These are phyloP conservation scores for Pyrenula aspistea DNA, from an alignment of 495 filamentous ascomycete species.

Conservation along the genomic window DNA sequence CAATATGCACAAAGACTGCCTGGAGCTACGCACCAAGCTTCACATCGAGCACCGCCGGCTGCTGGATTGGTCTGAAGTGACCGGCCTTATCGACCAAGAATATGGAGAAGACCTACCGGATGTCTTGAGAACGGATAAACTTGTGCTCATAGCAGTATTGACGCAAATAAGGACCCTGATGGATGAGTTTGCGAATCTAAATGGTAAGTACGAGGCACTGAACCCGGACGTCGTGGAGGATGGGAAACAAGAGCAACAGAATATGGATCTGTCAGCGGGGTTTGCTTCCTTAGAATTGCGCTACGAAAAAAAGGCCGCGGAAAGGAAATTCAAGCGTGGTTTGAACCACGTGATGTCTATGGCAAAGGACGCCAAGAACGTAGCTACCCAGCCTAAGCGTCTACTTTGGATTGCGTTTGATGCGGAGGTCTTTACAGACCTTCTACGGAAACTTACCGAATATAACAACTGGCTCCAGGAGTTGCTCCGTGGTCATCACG, in stretches of 20 bases:
- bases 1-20: conserved; percentile 6
- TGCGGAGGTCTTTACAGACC: conserved; percentile 3
- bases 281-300: conserved; percentile 1
- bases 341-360: conserved; percentile 1
- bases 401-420: conserved; percentile 7
- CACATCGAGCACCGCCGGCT: conserved; percentile 7
- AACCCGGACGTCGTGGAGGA: neutral
- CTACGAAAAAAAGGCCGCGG: neutral
- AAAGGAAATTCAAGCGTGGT: neutral
- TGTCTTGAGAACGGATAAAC: conserved; percentile 5
- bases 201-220: neutral
- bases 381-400: conserved; percentile 4
- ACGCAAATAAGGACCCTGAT: conserved; percentile 6
- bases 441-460: conserved; percentile 5
- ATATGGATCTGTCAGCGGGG: conserved; percentile 1
- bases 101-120: conserved; percentile 2
- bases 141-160: conserved; percentile 3
- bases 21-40: conserved; percentile 7
- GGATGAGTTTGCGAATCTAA: conserved; percentile 1
- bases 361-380: neutral
- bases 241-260: neutral
- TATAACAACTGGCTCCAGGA: conserved; percentile 6
- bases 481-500: conserved; percentile 5
- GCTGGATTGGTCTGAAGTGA: conserved; percentile 7
- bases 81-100: conserved; percentile 6